Conservation (phyloP, 2,329 filamentous ascomycete genomes). For the Helicocarpus griseus region DNA sequence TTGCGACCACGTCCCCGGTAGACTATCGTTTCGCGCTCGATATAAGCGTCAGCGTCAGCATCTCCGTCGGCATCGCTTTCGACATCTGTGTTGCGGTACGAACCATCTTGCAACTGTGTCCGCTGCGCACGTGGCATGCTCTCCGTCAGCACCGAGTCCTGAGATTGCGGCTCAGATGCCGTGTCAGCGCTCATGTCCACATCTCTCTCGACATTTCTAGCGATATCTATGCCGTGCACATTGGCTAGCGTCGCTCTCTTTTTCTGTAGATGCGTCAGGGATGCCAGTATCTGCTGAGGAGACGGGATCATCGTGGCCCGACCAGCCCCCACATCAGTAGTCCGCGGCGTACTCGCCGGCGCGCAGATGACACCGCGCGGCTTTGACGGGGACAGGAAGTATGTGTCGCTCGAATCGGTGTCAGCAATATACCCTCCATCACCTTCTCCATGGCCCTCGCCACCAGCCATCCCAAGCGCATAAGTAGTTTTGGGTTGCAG, state of each 20-base stretch:
- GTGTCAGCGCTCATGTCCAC: conserved; percentile 1
- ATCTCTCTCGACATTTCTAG: conserved; percentile 10
- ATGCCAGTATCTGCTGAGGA: conserved; percentile 17
- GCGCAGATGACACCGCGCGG: conserved; percentile 14
- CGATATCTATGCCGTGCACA: too few species aligned
- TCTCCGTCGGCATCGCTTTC: conserved; percentile 8
- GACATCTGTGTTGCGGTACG: conserved; percentile 8
- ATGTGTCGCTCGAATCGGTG: background rate
- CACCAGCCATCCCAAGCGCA: background rate
- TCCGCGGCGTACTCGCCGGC: conserved; percentile 33
- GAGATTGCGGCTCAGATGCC: conserved; percentile 4
- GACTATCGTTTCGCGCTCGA: background rate
- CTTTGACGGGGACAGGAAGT: conserved; percentile 2
- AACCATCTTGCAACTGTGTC: background rate
- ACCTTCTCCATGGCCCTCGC: too few species aligned
- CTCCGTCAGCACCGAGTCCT: conserved; percentile 2
- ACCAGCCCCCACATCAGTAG: conserved; percentile 7
- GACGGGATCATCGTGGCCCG: conserved; percentile 13
- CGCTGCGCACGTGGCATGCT: conserved; percentile 7
- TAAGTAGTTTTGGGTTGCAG: background rate
- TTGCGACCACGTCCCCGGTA: background rate
- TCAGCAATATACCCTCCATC: background rate
- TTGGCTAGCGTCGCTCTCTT: conserved; percentile 4
- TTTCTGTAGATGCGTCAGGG: conserved; percentile 12
- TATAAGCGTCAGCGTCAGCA: conserved; percentile 10